Evolutionary conservation across 371 early-diverging fungal species (phyloP), one percentile per base, ranked within the genome.

Genomic region (Actinomortierella wolfii): DNA sequence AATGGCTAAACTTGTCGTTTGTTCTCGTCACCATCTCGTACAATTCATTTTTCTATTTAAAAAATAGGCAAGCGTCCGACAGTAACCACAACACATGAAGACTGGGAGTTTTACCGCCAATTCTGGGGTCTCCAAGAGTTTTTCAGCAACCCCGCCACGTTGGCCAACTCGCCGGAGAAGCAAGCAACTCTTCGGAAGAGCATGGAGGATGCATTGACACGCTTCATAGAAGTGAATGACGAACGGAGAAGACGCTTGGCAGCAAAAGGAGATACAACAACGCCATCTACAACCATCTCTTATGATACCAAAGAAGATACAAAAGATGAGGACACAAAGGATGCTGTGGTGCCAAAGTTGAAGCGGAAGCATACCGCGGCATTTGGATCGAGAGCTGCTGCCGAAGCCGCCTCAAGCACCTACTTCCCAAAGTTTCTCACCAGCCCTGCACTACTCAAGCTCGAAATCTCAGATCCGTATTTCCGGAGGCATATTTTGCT

Each of bases 401-500:
- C 25, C 77, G 21, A 61, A 56, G 15, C 45, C 55, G 76, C 15
- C 71, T 80, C 66, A 69, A 80, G 54, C 43, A 80, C 51, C 47
- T 87, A 86, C 55, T 90, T 89, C 60, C 92, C 93, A 9, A 86
- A 90, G 66, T 84, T 88, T 66, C 63, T 94, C 51, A 92, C 93
- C 6, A 86, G 86, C 56, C 78, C 83, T 51, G 82, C 86, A 46
- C 69, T 95, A 18, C 76, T 93, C 47, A 84, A 86, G 20, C 77
- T 93, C 24, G 87, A 92, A 83, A 79, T 89, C 47, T 78, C 78
- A 21, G 89, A 90, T 58, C 79, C 86, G 7, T 77, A 83, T 55
- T 89, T 91, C 61, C 82, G 92, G 56, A 86, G 93, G 40, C 92
- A 90, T 61, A 84, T 93, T 17, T 80, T 95, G 49, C 81, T 92